phyloP scores from a whole-genome alignment of 306 rosid genomes.

The Lagenaria siceraria region DNA sequence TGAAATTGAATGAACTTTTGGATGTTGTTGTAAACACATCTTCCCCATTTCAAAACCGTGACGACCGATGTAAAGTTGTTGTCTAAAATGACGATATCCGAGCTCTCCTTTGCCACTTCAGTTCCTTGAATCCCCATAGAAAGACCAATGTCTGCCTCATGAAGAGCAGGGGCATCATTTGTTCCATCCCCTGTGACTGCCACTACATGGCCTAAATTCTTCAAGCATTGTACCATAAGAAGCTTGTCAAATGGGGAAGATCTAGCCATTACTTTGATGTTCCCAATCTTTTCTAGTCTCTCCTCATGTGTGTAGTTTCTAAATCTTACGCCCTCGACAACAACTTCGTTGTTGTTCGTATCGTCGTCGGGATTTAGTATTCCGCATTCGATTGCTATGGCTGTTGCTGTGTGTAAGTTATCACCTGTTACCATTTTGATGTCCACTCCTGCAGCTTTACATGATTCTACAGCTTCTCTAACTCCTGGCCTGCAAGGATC shows the following conservation, averaged over 20 bases:
- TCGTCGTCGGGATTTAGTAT: constrained; percentile 1
- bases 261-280: constrained; percentile 17
- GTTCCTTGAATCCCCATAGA: constrained; percentile 22
- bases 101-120: constrained; percentile 20
- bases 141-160: constrained; percentile 21
- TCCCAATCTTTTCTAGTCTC: constrained; percentile 9
- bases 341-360: neutral
- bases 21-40: constrained; percentile 17
- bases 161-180: constrained; percentile 19
- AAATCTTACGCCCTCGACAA: constrained; percentile 7
- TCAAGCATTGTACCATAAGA: constrained; percentile 16
- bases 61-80: constrained; percentile 11
- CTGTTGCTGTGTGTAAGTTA: constrained; percentile 16
- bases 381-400: constrained; percentile 15
- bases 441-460: constrained; percentile 15
- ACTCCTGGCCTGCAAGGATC: constrained; percentile 15
- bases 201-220: constrained; percentile 15
- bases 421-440: constrained; percentile 18
- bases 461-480: constrained; percentile 12
- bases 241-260: constrained; percentile 19
- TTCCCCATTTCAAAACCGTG: constrained; percentile 16
- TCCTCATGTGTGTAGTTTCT: constrained; percentile 15
- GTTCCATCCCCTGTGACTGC: constrained; percentile 24
- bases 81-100: constrained; percentile 15
- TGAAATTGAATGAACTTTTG: constrained; percentile 20